A percentile compares a stretch with the other conserved stretches of the same genome.
phyloP scores from a whole-genome alignment of 768 basidiomycete species.

The Termitomyces sp. region DNA sequence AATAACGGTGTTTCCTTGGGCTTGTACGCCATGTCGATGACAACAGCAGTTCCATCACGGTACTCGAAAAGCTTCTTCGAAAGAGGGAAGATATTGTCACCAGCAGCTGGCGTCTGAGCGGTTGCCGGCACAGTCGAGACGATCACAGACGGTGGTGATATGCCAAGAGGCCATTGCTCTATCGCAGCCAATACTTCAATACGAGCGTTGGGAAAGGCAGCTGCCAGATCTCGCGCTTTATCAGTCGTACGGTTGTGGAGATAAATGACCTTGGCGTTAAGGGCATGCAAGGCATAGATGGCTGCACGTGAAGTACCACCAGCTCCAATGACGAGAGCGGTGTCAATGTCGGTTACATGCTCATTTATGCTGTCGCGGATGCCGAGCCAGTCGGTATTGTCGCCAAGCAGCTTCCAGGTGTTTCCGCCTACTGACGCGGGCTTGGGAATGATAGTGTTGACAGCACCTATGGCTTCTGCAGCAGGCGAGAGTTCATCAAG shows the following conservation, averaged over 20 bases:
- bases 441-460: conserved; percentile 83
- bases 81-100: conserved; percentile 39
- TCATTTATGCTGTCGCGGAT: conserved; percentile 56
- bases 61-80: conserved; percentile 53
- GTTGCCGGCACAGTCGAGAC: conserved; percentile 85
- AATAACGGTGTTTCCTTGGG: conserved; percentile 83
- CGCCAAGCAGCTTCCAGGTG: conserved; percentile 62
- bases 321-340: conserved; percentile 86
- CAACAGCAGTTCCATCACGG: conserved; percentile 47
- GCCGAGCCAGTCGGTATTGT: conserved; percentile 96
- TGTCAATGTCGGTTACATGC: conserved; percentile 35
- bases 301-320: conserved; percentile 95
- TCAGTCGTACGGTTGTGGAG: conserved; percentile 79
- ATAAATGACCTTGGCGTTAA: conserved; percentile 70
- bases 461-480: conserved; percentile 85
- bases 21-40: conserved; percentile 94
- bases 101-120: conserved; percentile 37
- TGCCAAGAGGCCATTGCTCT: conserved; percentile 41
- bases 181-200: conserved; percentile 60
- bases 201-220: conserved; percentile 59
- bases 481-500: conserved; percentile 78
- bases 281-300: conserved; percentile 75
- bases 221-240: conserved; percentile 68
- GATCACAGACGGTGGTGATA: conserved; percentile 62
- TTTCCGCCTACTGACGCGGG: conserved; percentile 32